These are phyloP conservation scores for Plasmopara viticola DNA, from an alignment of 352 stramenopile species.

Conservation along the genomic window DNA sequence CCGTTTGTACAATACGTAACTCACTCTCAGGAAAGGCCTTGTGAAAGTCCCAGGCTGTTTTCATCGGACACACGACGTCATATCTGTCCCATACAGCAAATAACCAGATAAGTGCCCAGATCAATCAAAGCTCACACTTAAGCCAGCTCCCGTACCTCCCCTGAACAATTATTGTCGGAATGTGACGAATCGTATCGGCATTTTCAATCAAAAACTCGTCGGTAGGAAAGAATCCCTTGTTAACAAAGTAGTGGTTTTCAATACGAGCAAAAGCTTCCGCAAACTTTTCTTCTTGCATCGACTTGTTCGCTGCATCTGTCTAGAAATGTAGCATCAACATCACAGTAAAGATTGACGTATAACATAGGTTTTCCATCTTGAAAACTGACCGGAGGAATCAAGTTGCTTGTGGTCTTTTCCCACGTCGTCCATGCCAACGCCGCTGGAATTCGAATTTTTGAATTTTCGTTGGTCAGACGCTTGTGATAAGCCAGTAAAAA, in stretches of 20 bases:
- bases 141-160: conserved; percentile 39
- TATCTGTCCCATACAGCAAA: conserved; percentile 37
- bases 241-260: conserved; percentile 91
- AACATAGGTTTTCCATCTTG: background rate
- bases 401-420: conserved; percentile 86
- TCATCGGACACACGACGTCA: conserved; percentile 85
- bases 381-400: conserved; percentile 52
- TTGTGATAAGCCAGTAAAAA: conserved; percentile 87
- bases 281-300: conserved; percentile 76
- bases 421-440: conserved; percentile 88
- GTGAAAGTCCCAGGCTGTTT: conserved; percentile 85
- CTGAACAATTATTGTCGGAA: conserved; percentile 89
- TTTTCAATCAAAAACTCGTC: conserved; percentile 88
- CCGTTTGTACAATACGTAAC: conserved; percentile 66
- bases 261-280: conserved; percentile 89
- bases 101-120: background rate
- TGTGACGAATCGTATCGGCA: conserved; percentile 87
- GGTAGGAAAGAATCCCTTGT: conserved; percentile 86
- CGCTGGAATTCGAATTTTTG: conserved; percentile 71
- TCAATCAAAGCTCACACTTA: background rate
- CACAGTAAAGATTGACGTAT: no score
- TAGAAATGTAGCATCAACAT: no score
- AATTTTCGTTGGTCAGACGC: conserved; percentile 81
- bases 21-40: conserved; percentile 64
- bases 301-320: conserved; percentile 39